These are phyloP conservation scores for Penicillium macrosclerotiorum DNA, from an alignment of 495 filamentous ascomycete genomes.

Conservation along the genomic window DNA sequence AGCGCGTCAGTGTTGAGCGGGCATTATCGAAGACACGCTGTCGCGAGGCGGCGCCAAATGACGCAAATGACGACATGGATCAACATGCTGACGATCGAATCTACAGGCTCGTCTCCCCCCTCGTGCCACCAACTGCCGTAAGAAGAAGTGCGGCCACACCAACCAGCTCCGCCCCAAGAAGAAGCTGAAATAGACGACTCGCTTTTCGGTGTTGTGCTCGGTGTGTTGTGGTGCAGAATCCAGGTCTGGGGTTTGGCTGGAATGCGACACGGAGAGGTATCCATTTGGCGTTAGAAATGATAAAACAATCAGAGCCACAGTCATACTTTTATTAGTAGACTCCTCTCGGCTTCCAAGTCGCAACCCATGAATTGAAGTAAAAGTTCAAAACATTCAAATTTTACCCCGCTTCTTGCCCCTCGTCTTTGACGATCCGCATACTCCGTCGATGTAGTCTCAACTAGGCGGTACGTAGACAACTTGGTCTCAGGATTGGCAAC, in stretches of 20 bases:
- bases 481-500: too few relatives aligned
- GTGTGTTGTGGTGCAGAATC: constrained; percentile 41
- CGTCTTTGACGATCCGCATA: neutral
- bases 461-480: too few relatives aligned
- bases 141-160: constrained; percentile 99
- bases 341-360: constrained; percentile 39
- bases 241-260: constrained; percentile 35
- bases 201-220: constrained; percentile 42
- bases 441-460: too few relatives aligned
- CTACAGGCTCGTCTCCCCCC: constrained; percentile 88
- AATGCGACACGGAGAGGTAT: constrained; percentile 44
- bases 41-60: neutral
- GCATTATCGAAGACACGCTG: neutral
- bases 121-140: constrained; percentile 98
- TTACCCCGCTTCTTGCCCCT: constrained; percentile 1
- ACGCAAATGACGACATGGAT: neutral
- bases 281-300: constrained; percentile 48
- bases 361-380: constrained; percentile 44
- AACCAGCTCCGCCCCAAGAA: constrained; percentile 99
- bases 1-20: neutral
- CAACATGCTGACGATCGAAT: constrained; percentile 15
- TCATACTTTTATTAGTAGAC: constrained; percentile 44
- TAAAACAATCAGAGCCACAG: constrained; percentile 44
- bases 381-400: constrained; percentile 36
- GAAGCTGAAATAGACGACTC: constrained; percentile 91